Percentiles rank a stretch among this genome's conserved stretches.
Evolutionary conservation across 495 filamentous ascomycete genomes (phyloP).

Genomic region (Neurospora tetraspora): DNA sequence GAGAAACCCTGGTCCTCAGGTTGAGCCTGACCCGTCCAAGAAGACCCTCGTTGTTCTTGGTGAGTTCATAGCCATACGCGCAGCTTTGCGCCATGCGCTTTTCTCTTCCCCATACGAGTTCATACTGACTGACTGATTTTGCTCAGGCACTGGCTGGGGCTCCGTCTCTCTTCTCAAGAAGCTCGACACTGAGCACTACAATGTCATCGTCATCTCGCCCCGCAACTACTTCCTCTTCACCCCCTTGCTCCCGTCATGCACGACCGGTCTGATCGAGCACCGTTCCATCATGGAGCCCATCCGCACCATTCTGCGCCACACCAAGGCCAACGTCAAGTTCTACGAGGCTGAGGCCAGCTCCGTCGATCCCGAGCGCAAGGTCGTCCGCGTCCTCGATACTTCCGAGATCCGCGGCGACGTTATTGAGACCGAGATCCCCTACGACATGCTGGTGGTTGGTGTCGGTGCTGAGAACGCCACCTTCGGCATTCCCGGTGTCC

Average conservation of each 20-base stretch:
- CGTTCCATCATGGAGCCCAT: conserved; percentile 99
- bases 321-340: conserved; percentile 83
- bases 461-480: conserved; percentile 98
- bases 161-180: conserved; percentile 95
- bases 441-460: conserved; percentile 95
- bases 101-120: not conserved
- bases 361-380: conserved; percentile 85
- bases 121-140: conserved; percentile 12
- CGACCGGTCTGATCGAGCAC: conserved; percentile 94
- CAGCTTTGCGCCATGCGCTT: not conserved
- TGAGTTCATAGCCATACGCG: conserved; percentile 33
- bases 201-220: conserved; percentile 91
- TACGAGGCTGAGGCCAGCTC: conserved; percentile 98
- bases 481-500: conserved; percentile 93
- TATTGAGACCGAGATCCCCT: conserved; percentile 78
- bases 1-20: conserved; percentile 73
- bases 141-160: conserved; percentile 86
- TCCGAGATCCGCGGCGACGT: conserved; percentile 86
- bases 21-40: conserved; percentile 73
- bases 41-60: conserved; percentile 96
- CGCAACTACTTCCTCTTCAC: conserved; percentile 99
- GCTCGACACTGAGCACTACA: conserved; percentile 96
- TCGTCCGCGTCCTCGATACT: conserved; percentile 80
- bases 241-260: conserved; percentile 90
- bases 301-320: conserved; percentile 85